Evolutionary conservation across 805 yeast genomes (phyloP).

Genomic region (Jamesozyma lodderae): DNA sequence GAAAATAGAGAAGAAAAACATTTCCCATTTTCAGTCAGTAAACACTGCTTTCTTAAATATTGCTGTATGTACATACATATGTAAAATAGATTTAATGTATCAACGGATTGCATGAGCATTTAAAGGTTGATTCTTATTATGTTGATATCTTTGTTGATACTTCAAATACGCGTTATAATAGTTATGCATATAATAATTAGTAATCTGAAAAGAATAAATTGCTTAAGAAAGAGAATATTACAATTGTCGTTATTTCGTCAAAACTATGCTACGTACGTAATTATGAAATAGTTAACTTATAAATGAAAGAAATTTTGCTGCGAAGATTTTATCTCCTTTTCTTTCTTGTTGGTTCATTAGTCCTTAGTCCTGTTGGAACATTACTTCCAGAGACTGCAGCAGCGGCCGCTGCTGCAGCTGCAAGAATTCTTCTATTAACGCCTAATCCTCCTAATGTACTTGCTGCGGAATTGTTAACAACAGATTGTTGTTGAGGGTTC

Average conservation of each 20-base stretch:
- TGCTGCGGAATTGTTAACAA: constrained; percentile 17
- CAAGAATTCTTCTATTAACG: constrained; percentile 29
- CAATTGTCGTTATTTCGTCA: no score
- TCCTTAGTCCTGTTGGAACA: constrained; percentile 12
- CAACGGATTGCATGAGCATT: no score
- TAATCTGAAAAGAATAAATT: no score
- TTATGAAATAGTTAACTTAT: no score
- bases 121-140: no score
- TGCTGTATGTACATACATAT: no score
- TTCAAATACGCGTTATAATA: not conserved
- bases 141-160: not conserved
- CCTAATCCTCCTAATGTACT: constrained; percentile 28
- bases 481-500: constrained; percentile 16
- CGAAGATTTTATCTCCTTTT: constrained; percentile 22
- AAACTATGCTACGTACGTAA: no score
- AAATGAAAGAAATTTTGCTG: no score
- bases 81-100: no score
- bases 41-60: no score
- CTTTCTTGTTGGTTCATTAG: constrained; percentile 23
- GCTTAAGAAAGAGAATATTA: no score
- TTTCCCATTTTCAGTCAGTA: no score
- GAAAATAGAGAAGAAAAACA: constrained; percentile 15
- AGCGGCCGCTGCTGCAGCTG: constrained; percentile 33
- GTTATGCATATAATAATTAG: not conserved
- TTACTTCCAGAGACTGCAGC: constrained; percentile 29